Evolutionary conservation across 768 basidiomycete genomes (phyloP), one percentile per base, ranked within the genome.

Genomic region (Tulasnella sp.): DNA sequence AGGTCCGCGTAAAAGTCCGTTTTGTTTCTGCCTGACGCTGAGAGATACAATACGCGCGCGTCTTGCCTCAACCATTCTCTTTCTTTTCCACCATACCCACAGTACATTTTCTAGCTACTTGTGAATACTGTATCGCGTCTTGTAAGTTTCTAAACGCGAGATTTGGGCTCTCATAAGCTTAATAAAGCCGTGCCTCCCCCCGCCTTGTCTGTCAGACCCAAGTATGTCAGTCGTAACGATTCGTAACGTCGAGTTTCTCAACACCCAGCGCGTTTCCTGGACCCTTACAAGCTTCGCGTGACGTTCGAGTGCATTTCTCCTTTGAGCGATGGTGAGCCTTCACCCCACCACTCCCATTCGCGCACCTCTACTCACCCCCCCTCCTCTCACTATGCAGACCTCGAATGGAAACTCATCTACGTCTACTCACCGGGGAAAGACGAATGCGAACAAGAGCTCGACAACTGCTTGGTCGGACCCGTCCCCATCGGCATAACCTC

Each of bases 361-460:
- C 54, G n/a, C 54, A 19, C 15, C 45, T 19, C 36, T 19, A 25
- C 72, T 36, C 36, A 36, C 67, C 67, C 1, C 3, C 38, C 31
- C n/a, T 2, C 25, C 36, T 9, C 15, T 5, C 12, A n/a, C 3
- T n/a, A n/a, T n/a, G n/a, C 78, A 97, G 97, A 99, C 83, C 89
- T 99, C 78, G 97, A 99, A 83, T 99, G 97, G 97, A 91, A 91
- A 79, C 91, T 99, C 79, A 95, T 97, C 67, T 99, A 97, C 82
- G 97, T 99, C 72, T 94, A 97, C 1, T 94, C 92, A 3, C 96
- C 97, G 0, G 95, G 91, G 11, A 89, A 93, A 82, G 93, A 94
- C 80, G 90, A 92, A 52, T 91, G 92, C 70, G 97, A 99, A 83
- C 97, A 99, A 82, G 97, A 99, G 82, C 88, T 99, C 31, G 97